Base-by-base conservation (phyloP, 176 grass and related monocot genomes). In the Eleusine indica region DNA sequence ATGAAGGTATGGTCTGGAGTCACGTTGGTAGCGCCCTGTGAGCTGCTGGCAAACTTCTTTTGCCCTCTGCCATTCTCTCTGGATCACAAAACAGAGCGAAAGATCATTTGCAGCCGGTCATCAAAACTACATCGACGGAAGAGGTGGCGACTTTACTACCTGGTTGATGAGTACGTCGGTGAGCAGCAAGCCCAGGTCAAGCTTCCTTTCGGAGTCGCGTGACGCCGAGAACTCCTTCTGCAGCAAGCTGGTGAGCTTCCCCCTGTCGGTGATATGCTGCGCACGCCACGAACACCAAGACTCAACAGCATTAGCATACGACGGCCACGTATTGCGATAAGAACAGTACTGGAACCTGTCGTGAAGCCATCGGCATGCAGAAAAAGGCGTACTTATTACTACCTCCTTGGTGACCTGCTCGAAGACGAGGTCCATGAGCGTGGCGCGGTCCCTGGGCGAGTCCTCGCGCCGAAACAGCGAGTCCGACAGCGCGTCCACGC, bases 341-440 rank as follows among this genome's bases (percentile, higher is more conserved):
- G 60, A 25, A 21, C 54, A 21, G 16, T 4, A 53, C 14, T 7
- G 48, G 1, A 51, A 0, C 48, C 13, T 10, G 14, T 51, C 48
- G 9, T 16, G 3, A 1, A 11, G 1, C 9, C 46, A 7, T 48
- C 48, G 48, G 48, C 48, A 51, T 16, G 48, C 13, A 16, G 44
- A 10, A 47, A 43, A 10, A 47, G 11, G 44, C 44, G 0, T 47
- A 9, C 2, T 35, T 56, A n/a, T 2, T 15, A 91, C 89, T 15
- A 91, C 89, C 89, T 85, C 90, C 51, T 91, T 91, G 76, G 86
- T 88, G 77, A 88, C 82, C 68, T 91, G 86, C 90, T 91, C 90
- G 22, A 88, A 91, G 70, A 91, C 71, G 82, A 91, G 78, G 86
- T 91, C 90, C 89, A 80, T 84, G 22, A 90, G 80, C 62, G 89